Percentiles rank a stretch among this genome's conserved stretches.
phyloP scores from a whole-genome alignment of 78 protist species.

The Cyanophora paradoxa region DNA sequence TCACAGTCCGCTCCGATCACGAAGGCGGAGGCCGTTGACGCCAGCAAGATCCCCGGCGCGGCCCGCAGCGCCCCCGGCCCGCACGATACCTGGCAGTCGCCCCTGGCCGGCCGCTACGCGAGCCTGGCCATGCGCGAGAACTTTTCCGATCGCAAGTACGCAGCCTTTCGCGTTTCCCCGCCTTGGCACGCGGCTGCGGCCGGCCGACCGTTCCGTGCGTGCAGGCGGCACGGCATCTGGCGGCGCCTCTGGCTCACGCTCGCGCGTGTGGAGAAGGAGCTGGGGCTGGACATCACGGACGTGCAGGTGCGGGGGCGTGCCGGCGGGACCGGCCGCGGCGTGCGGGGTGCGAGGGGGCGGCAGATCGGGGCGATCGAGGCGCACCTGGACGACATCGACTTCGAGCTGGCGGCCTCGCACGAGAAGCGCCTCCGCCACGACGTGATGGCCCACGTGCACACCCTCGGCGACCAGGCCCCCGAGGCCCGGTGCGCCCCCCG shows the following conservation, averaged over 20 bases:
- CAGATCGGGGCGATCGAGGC: slow-evolving; percentile 35
- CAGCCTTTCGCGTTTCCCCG: no score
- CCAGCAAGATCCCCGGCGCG: no score
- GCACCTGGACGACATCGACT: slow-evolving; percentile 52
- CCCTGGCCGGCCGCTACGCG: slow-evolving; percentile 29
- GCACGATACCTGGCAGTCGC: slow-evolving; percentile 24
- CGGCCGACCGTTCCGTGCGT: no score
- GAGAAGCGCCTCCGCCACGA: slow-evolving; percentile 57
- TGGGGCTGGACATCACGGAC: slow-evolving; percentile 37
- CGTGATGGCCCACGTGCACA: slow-evolving; percentile 64
- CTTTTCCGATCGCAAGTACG: slow-evolving; percentile 13
- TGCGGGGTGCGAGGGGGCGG: no score
- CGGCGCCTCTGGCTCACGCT: slow-evolving; percentile 30
- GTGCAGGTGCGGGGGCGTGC: no score
- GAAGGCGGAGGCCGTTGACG: no score
- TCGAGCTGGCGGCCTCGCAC: slow-evolving; percentile 31
- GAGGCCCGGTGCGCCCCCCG: no score
- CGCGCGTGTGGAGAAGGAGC: slow-evolving; percentile 29
- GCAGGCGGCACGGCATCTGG: slow-evolving; percentile 35
- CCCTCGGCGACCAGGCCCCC: slow-evolving; percentile 43
- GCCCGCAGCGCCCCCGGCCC: no score
- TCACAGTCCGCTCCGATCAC: no score
- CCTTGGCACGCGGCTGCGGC: no score
- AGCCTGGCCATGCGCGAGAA: slow-evolving; percentile 17
- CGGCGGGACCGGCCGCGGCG: no score